Evolutionary conservation across 2,329 filamentous ascomycete species (phyloP), one percentile per base, ranked within the genome.

Genomic region (Fusarium newnesense): DNA sequence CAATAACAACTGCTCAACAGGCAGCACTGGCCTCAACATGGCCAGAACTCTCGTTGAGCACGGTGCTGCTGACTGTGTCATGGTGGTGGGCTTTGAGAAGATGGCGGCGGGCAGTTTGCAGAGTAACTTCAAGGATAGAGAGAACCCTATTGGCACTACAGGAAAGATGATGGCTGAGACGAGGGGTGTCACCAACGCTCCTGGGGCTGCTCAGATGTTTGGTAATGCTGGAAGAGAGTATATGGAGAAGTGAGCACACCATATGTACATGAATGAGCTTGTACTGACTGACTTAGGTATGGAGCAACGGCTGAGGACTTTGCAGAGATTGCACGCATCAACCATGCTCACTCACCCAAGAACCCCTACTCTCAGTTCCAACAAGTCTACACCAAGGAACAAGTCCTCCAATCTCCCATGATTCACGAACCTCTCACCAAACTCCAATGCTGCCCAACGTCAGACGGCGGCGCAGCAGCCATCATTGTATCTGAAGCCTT

Each of bases 291-390:
- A n/a, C 8, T 21, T 71, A 94, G 92, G 79, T 95, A 94, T 82
- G 96, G 95, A 63, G 96, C 96, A 67, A 93, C 87, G 78, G 80
- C 88, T 16, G 91, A 93, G 76, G 96, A 98, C 86, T 98, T 98
- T 83, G 96, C 94, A 39, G 96, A 98, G 85, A 98, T 98, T 79
- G 96, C 91, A 15, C 91, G 96, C 76, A 84, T 98, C 81, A 98
- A 97, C 87, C 96, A 98, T 84, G 91, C 91, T 72, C 96, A 99
- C 88, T 95, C 92, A 28, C 92, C 92, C 81, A 90, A 92, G 75
- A 98, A 98, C 87, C 96, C 96, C 15, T 99, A 99, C 87, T 96
- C 94, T n/a, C 96, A 98, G 83, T 98, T 99, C 87, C 93, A 92
- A 79, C 90, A 97, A 79, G 94, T 96, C 80, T 98, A 98, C 86